These are phyloP conservation scores for Trichosporon ovoides DNA, from an alignment of 1,284 basidiomycete species.

Conservation along the genomic window DNA sequence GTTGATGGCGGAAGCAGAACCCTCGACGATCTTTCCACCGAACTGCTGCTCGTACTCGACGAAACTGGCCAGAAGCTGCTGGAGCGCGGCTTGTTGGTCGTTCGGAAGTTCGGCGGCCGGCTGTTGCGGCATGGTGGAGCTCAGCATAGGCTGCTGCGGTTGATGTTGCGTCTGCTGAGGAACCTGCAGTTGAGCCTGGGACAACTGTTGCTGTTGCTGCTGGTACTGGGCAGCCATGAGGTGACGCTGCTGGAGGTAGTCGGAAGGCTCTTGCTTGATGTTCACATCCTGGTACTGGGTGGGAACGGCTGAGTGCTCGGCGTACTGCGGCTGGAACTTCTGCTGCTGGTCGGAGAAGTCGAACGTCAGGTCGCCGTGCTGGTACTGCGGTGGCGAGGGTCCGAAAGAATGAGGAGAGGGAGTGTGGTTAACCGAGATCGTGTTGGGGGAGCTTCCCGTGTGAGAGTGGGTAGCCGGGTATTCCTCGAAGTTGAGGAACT, in stretches of 20 bases:
- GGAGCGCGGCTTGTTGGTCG: constrained; percentile 39
- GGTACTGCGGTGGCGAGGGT: constrained; percentile 23
- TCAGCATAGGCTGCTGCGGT: constrained; percentile 12
- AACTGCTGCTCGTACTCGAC: constrained; percentile 35
- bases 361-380: constrained; percentile 28
- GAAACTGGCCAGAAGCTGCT: constrained; percentile 38
- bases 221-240: constrained; percentile 5
- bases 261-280: constrained; percentile 42
- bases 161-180: not conserved
- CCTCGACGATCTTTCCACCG: constrained; percentile 18
- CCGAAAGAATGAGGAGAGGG: constrained; percentile 32
- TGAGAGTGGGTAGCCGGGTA: constrained; percentile 30
- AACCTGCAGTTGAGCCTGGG: no score
- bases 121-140: not conserved
- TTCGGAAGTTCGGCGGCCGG: constrained; percentile 19
- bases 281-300: constrained; percentile 9
- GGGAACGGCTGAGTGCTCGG: constrained; percentile 1
- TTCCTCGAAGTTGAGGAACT: constrained; percentile 43
- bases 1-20: constrained; percentile 22
- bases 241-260: constrained; percentile 12
- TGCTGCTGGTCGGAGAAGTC: constrained; percentile 30
- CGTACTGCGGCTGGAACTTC: constrained; percentile 3
- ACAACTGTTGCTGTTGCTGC: constrained; percentile 9
- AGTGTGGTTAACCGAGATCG: constrained; percentile 41
- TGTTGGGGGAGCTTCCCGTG: constrained; percentile 25